Evolutionary conservation across 345 rosid genomes (phyloP), one percentile per base, ranked within the genome.

Genomic region (Syzygium jambos): DNA sequence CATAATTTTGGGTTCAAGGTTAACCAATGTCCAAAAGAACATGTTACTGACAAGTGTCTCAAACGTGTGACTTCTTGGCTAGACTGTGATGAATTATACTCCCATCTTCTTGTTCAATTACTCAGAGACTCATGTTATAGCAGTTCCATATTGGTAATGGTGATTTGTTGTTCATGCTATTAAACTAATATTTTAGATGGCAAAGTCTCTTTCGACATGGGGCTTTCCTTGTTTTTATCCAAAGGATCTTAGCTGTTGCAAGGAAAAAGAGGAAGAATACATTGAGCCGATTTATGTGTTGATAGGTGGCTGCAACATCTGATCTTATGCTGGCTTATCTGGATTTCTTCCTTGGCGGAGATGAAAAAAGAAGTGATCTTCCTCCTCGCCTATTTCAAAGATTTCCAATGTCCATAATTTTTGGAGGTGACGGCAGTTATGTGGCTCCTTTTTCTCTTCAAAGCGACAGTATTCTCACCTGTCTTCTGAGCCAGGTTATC

Each of bases 271-370:
- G n/a, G 25, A 84, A 65, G 38, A 30, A 55, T 51, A 53, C n/a
- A 49, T 53, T 82, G 87, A 54, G 84, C 78, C 17, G 87, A 49
- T 51, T 86, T 84, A 13, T 53, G n/a, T 68, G 53, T 52, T 87
- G 91, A 52, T 89, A 96, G 99, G 99, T 98, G n/a, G 97, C 99
- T 86, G 99, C 99, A 65, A 95, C 96, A 87, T 91, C 99, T 83
- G 99, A 98, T 93, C 89, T 96, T 90, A 95, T 96, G 98, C 95
- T 96, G 21, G 99, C 97, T 78, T 98, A 95, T 93, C 86, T 98
- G 92, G 99, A 98, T 90, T 95, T 98, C 93, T 98, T 95, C 93
- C 97, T 98, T 89, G 99, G 99, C 25, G 99, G 99, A 59, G 99
- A 98, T 91, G 99, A 98, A 92, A 96, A 98, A 90, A 92, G 99